phyloP scores from a whole-genome alignment of 2,329 filamentous ascomycete genomes.

The Colletotrichum limetticola region DNA sequence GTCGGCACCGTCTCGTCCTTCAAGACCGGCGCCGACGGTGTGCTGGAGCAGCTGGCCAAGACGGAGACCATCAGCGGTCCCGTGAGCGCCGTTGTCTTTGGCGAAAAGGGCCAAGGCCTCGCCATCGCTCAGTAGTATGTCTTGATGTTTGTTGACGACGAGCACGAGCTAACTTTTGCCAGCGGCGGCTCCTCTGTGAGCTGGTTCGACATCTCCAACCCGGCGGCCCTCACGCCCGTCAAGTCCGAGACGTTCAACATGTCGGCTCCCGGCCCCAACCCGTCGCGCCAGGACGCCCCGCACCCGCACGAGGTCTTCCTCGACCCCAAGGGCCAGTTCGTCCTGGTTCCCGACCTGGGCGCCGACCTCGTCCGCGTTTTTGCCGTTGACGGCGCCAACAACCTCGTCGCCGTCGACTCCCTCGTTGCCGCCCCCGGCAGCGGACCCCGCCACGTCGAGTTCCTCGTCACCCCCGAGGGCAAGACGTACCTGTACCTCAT shows the following conservation, averaged over 20 bases:
- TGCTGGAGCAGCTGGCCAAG: constrained; percentile 49
- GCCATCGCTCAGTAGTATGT: constrained; percentile 60
- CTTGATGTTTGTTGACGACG: not conserved
- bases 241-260: constrained; percentile 54
- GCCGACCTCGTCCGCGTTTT: constrained; percentile 70
- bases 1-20: constrained; percentile 61
- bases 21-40: constrained; percentile 49
- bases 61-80: constrained; percentile 51
- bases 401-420: constrained; percentile 52
- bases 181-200: constrained; percentile 55
- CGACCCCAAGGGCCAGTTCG: constrained; percentile 72
- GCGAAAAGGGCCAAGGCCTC: constrained; percentile 50
- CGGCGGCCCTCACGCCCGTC: constrained; percentile 47
- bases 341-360: constrained; percentile 74
- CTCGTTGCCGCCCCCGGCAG: constrained; percentile 60
- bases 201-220: constrained; percentile 55
- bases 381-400: constrained; percentile 56
- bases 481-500: constrained; percentile 69
- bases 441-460: constrained; percentile 74
- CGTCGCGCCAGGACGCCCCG: constrained; percentile 64
- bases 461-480: constrained; percentile 53
- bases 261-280: constrained; percentile 48
- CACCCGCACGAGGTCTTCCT: constrained; percentile 74
- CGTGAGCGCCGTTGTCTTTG: constrained; percentile 56
- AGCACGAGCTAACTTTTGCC: constrained; percentile 3